phyloP scores from a whole-genome alignment of 345 rosid species.

The Moricandia arvensis region DNA sequence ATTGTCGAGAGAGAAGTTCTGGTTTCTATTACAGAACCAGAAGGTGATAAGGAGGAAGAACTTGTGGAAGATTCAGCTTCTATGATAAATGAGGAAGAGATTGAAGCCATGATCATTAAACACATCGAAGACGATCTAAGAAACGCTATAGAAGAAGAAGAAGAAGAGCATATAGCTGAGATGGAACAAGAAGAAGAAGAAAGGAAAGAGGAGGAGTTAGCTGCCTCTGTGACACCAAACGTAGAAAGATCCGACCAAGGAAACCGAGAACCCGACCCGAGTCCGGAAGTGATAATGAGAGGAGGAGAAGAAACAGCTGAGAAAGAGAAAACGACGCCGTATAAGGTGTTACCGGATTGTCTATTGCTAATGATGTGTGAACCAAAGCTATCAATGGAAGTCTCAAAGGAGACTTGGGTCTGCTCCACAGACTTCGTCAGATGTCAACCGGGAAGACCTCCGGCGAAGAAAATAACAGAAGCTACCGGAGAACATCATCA shows the following conservation, averaged over 20 bases:
- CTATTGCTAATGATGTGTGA: constrained; percentile 90
- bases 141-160: constrained; percentile 27
- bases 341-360: constrained; percentile 73
- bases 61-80: constrained; percentile 22
- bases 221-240: constrained; percentile 7
- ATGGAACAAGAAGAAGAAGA: constrained; percentile 30
- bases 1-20: constrained; percentile 13
- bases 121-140: constrained; percentile 34
- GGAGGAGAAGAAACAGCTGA: constrained; percentile 22
- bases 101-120: constrained; percentile 26
- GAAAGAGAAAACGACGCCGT: constrained; percentile 29
- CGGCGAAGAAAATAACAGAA: constrained; percentile 31
- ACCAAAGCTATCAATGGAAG: constrained; percentile 97
- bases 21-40: constrained; percentile 28
- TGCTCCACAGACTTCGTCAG: constrained; percentile 83
- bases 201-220: neutral
- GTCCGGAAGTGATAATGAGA: constrained; percentile 40
- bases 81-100: constrained; percentile 22
- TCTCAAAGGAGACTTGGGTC: constrained; percentile 95
- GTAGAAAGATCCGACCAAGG: constrained; percentile 43
- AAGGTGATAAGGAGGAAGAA: constrained; percentile 25
- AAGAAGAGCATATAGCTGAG: constrained; percentile 9
- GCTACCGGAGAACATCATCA: constrained; percentile 21
- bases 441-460: constrained; percentile 59
- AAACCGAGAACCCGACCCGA: constrained; percentile 42